Percentiles rank a stretch among this genome's conserved stretches.
phyloP scores from a whole-genome alignment of 2,329 filamentous ascomycete genomes.

The Echinosphaeria canescens region DNA sequence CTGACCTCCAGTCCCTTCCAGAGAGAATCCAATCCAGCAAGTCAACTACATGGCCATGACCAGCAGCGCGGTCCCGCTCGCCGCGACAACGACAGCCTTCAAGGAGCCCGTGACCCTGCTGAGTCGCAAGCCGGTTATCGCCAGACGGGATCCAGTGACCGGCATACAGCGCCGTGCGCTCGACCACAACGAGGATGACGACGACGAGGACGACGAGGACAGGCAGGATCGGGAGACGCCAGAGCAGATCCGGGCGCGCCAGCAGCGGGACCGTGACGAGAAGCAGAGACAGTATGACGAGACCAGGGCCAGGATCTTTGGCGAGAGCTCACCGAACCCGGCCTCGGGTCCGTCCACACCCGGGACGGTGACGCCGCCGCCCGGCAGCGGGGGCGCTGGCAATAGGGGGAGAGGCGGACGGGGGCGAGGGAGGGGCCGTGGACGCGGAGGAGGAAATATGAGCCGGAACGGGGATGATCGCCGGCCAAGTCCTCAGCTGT shows the following conservation, averaged over 20 bases:
- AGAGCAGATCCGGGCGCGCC: conserved; percentile 59
- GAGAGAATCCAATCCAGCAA: conserved; percentile 43
- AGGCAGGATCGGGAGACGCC: conserved; percentile 42
- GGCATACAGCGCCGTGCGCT: conserved; percentile 22
- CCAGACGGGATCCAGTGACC: conserved; percentile 30
- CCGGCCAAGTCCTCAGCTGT: too few species aligned
- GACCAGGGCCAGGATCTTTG: conserved; percentile 71
- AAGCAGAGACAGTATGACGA: conserved; percentile 84
- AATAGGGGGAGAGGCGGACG: conserved; percentile 17
- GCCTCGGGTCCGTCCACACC: conserved; percentile 39
- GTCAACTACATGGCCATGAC: conserved; percentile 48
- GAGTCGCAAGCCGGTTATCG: conserved; percentile 54
- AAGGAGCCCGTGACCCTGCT: conserved; percentile 71
- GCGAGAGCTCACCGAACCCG: conserved; percentile 25
- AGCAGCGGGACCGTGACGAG: conserved; percentile 64
- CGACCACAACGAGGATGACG: conserved; percentile 31
- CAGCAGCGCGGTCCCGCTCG: conserved; percentile 26
- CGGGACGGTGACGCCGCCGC: conserved; percentile 37
- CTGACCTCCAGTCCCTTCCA: not conserved
- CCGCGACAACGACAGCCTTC: conserved; percentile 39
- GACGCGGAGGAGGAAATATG: conserved; percentile 15
- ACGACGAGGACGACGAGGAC: conserved; percentile 39
- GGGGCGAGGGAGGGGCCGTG: conserved; percentile 19
- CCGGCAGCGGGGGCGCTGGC: conserved; percentile 7
- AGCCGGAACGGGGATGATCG: conserved; percentile 6